These are phyloP conservation scores for Crithidia bombi DNA, from an alignment of 208 protist genomes.

Conservation along the genomic window DNA sequence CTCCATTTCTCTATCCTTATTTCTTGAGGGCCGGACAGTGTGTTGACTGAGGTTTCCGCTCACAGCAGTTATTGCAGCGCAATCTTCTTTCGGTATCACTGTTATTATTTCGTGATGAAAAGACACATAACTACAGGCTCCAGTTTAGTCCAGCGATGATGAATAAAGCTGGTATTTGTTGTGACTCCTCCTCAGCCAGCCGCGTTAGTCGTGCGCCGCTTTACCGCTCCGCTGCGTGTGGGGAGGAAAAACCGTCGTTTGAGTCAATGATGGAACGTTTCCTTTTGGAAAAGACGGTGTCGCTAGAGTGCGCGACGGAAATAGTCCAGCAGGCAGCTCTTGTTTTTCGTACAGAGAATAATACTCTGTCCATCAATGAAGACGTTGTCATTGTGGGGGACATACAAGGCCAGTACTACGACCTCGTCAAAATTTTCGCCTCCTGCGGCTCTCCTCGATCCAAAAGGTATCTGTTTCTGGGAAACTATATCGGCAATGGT, in stretches of 20 bases:
- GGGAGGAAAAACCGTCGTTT: conserved; percentile 33
- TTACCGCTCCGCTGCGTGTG: too few relatives aligned
- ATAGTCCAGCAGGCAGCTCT: conserved; percentile 60
- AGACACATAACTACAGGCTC: too few relatives aligned
- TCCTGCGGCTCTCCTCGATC: conserved; percentile 62
- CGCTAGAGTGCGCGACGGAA: conserved; percentile 51
- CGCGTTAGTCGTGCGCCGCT: too few relatives aligned
- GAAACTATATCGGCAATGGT: conserved; percentile 98
- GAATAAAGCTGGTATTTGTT: too few relatives aligned
- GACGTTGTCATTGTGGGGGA: conserved; percentile 93
- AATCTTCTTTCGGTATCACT: too few relatives aligned
- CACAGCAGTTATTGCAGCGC: too few relatives aligned
- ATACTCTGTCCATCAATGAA: conserved; percentile 54
- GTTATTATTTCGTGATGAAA: too few relatives aligned
- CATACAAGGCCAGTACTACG: conserved; percentile 95
- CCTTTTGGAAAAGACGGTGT: conserved; percentile 55
- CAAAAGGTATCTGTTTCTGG: conserved; percentile 98
- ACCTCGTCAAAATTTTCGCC: conserved; percentile 85
- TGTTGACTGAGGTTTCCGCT: too few relatives aligned
- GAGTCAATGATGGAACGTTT: conserved; percentile 69
- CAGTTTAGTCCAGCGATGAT: too few relatives aligned
- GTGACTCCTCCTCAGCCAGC: too few relatives aligned
- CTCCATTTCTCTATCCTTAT: too few relatives aligned
- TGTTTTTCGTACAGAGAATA: conserved; percentile 65
- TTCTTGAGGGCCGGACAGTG: too few relatives aligned